Base-by-base conservation (phyloP, 768 basidiomycete species). In the Leccinum subtestaceum region DNA sequence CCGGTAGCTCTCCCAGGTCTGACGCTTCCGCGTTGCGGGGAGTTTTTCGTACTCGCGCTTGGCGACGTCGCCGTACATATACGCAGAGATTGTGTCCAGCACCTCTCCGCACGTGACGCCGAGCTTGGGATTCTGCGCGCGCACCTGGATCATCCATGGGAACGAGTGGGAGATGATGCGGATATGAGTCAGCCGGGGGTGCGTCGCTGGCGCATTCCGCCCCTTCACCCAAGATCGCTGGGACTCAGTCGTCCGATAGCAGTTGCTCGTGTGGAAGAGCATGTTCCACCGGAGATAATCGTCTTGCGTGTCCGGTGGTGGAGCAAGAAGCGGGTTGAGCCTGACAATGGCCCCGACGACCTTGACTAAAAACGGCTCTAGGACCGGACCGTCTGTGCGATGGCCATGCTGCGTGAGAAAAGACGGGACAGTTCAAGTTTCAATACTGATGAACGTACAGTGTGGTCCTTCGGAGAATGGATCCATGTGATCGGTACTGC, bases 201-300 rank as follows among this genome's bases (percentile, higher is more conserved):
- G 81, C 1, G 87, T 87, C 2, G 86, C 88, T 17, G 87, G 87
- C 21, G 81, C 79, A 13, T 79, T 75, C 12, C 89, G 82, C 7
- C 89, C 88, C 32, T 74, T 77, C 4, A 81, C 77, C 89, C 89
- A 91, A 0, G 88, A 89, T 23, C 83, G 76, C 2, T 75, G 61
- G 4, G 80, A 76, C 58, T 90, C 89, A n/a, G 75, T 78, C 4
- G 85, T 87, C 57, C 85, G 81, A 63, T 81, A 81, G 55, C 85
- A 84, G 59, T 83, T 78, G 43, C 78, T 81, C 6, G 87, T 80
- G 6, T 77, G 74, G 68, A 84, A 89, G 45, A 88, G 78, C 85
- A 91, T 87, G 72, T 88, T 87, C 88, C 89, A 91, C 50, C 80
- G 82, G 47, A 91, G 74, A 67, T 82, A 81, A 5, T 80, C 78